phyloP scores from a whole-genome alignment of 306 rosid genomes.

The Acacia melanoxylon region DNA sequence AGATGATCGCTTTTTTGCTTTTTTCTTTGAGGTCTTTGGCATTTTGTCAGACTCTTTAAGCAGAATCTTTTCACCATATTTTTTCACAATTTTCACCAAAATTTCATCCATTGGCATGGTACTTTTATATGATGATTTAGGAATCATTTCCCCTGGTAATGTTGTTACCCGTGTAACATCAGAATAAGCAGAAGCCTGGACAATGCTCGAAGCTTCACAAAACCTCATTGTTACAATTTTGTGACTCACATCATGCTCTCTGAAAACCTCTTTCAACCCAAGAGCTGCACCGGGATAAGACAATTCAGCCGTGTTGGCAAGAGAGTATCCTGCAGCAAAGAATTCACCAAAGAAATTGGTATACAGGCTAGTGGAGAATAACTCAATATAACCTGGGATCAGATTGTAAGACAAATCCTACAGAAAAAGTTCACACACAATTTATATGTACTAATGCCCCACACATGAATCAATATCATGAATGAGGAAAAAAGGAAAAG shows the following conservation, averaged over 20 bases:
- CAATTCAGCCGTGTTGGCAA: constrained; percentile 23
- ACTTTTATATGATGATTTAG: constrained; percentile 41
- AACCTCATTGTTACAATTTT: constrained; percentile 50
- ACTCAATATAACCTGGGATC: neutral
- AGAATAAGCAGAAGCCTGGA: constrained; percentile 56
- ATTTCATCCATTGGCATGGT: constrained; percentile 62
- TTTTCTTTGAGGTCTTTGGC: constrained; percentile 59
- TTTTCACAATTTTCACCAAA: constrained; percentile 60
- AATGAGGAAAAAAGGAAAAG: constrained; percentile 13
- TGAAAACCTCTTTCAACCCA: constrained; percentile 77
- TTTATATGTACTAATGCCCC: neutral
- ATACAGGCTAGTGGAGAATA: constrained; percentile 3
- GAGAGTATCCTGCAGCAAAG: constrained; percentile 52
- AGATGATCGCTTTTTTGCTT: constrained; percentile 52
- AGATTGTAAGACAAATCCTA: neutral
- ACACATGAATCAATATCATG: neutral
- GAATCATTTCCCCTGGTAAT: constrained; percentile 38
- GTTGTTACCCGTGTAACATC: constrained; percentile 45
- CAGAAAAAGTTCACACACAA: neutral
- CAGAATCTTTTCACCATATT: constrained; percentile 61
- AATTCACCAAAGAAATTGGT: constrained; percentile 18
- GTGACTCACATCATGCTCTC: constrained; percentile 41
- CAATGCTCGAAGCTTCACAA: constrained; percentile 61
- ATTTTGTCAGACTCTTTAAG: constrained; percentile 69
- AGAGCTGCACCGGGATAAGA: constrained; percentile 35